These are phyloP conservation scores for Ustilago shanxiensis DNA, from an alignment of 1,284 basidiomycete genomes.

Conservation along the genomic window DNA sequence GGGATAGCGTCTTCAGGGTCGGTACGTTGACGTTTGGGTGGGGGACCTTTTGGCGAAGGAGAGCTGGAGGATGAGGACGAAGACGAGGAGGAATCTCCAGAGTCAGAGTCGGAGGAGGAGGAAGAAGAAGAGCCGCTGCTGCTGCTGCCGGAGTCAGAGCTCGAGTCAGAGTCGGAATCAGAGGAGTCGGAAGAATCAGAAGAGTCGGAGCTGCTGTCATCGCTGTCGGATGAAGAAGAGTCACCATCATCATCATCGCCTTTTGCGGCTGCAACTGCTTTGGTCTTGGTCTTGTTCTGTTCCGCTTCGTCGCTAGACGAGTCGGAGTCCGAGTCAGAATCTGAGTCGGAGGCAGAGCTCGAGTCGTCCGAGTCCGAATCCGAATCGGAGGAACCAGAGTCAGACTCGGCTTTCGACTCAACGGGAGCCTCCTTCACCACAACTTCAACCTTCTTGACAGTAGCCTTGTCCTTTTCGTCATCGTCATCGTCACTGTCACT, in stretches of 20 bases:
- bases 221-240: conserved; percentile 13
- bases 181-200: conserved; percentile 18
- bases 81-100: not conserved
- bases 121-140: conserved; percentile 13
- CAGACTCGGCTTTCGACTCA: not conserved
- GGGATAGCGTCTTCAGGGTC: conserved; percentile 3
- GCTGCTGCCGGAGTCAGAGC: conserved; percentile 23
- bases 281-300: not conserved
- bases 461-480: conserved; percentile 22
- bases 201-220: conserved; percentile 2
- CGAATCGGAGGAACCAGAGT: conserved; percentile 4
- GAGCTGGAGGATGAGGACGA: conserved; percentile 15
- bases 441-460: conserved; percentile 22
- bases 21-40: conserved; percentile 41
- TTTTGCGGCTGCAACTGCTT: conserved; percentile 2
- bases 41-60: conserved; percentile 34
- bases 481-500: too few relatives aligned
- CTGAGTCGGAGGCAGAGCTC: conserved; percentile 17
- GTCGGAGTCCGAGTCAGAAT: conserved; percentile 27
- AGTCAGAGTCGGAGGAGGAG: conserved; percentile 1
- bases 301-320: conserved; percentile 24
- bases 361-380: conserved; percentile 26
- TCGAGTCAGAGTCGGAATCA: conserved; percentile 21
- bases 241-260: conserved; percentile 21
- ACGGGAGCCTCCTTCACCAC: conserved; percentile 7